Evolutionary conservation across 2,329 filamentous ascomycete species (phyloP), one percentile per base, ranked within the genome.

Genomic region (Ophiobolus disseminans): DNA sequence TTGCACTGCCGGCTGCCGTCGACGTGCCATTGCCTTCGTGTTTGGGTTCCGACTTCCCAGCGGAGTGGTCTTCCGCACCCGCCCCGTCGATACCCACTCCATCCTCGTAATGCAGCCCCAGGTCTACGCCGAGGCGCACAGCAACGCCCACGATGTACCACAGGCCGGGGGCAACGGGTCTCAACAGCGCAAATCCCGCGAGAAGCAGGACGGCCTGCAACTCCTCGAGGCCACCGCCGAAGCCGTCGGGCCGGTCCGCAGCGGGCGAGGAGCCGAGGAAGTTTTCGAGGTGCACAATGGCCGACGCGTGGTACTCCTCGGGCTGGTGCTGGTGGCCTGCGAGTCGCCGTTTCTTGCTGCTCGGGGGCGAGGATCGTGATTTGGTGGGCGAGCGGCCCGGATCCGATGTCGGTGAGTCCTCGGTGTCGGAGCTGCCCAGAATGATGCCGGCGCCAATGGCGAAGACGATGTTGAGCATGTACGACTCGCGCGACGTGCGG

Each of bases 71-170:
- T 52, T 70, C 68, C 45, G 66, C 60, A 26, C 53, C 63, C 72
- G 53, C 63, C 7, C 80, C 78, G 20, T 84, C 80, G 35, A 88
- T 79, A 20, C 85, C 84, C 26, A 85, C 86, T 17, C 90, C 91
- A 60, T 97, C 93, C 72, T 97, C 94, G 59, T 93, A 91, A 72
- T 97, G 92, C 21, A 97, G 78, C 8, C 94, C 94, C 2, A 97
- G 80, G 70, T 97, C 94, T 17, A 97, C 88, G 5, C 91, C 93
- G 42, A 97, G 75, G 28, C 94, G 87, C 51, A 96, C 88, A 5
- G 93, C 93, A 34, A 97, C 92, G 9, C 94, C 94, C 50, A 95
- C 90, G 53, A 97, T 97, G 73, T 97, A 97, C 93, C 93, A 97
- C 35, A 97, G 77, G 11, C 94, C 94, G 0, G 93, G 93, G 1